phyloP scores from a whole-genome alignment of 1,284 basidiomycete species.

The Moesziomyces antarcticus region DNA sequence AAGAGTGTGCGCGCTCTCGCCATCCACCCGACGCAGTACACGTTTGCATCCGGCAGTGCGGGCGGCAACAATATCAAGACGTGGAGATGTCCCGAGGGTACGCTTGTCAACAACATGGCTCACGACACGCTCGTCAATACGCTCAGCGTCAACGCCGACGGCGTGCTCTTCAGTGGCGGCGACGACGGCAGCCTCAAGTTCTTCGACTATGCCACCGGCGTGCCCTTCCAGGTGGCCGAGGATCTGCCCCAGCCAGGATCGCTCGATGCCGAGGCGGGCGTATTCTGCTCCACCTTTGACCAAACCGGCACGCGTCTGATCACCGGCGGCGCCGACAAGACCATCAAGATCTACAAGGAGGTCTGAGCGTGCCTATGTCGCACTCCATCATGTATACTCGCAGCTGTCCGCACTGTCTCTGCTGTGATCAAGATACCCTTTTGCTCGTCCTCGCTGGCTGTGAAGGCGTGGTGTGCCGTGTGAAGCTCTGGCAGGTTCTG shows the following conservation, averaged over 20 bases:
- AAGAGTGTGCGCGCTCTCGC: constrained; percentile 92
- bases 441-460: no score
- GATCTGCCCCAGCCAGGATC: constrained; percentile 97
- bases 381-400: not conserved
- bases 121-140: constrained; percentile 99
- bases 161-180: constrained; percentile 90
- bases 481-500: no score
- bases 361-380: constrained; percentile 10
- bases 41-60: constrained; percentile 89
- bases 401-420: not conserved
- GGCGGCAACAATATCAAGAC: constrained; percentile 99
- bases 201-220: constrained; percentile 87
- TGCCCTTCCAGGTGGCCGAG: constrained; percentile 92
- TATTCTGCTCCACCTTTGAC: constrained; percentile 94
- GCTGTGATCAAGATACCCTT: constrained; percentile 2
- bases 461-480: no score
- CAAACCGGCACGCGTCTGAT: constrained; percentile 89
- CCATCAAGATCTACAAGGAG: constrained; percentile 57
- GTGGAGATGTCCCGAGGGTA: constrained; percentile 97
- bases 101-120: constrained; percentile 93
- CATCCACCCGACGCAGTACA: constrained; percentile 89
- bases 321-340: constrained; percentile 97
- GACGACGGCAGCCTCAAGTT: constrained; percentile 61
- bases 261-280: constrained; percentile 91
- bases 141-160: constrained; percentile 89